A percentile compares a stretch with the other conserved stretches of the same genome.
These are phyloP conservation scores for Solanum verrucosum DNA, from an alignment of 257 asterid species.

Conservation along the genomic window DNA sequence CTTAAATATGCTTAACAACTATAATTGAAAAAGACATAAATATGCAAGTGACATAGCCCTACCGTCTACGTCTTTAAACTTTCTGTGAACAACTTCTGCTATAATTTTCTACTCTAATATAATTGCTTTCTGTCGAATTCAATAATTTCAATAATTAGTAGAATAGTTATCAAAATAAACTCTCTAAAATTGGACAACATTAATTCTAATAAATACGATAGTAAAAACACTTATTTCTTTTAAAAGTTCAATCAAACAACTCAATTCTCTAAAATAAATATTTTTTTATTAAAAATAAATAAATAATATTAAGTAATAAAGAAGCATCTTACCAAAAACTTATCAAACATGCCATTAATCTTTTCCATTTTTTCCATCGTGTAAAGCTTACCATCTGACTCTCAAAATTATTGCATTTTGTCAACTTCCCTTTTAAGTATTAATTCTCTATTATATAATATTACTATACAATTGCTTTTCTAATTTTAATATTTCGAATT, in stretches of 20 bases:
- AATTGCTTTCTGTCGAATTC: too few species aligned
- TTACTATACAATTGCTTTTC: neutral
- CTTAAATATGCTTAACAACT: too few species aligned
- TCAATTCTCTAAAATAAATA: neutral
- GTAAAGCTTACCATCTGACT: neutral
- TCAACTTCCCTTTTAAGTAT: neutral
- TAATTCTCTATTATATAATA: neutral
- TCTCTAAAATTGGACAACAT: too few species aligned
- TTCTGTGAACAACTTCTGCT: too few species aligned
- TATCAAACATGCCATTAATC: neutral
- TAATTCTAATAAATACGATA: too few species aligned
- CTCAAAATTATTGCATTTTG: neutral
- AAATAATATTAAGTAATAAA: neutral
- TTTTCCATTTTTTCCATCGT: neutral
- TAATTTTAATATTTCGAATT: neutral
- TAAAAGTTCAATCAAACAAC: neutral
- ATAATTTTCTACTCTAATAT: too few species aligned
- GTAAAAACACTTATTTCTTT: neutral
- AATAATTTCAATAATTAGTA: too few species aligned
- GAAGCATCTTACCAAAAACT: neutral
- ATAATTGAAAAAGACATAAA: too few species aligned
- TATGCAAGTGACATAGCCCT: too few species aligned
- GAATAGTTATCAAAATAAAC: too few species aligned
- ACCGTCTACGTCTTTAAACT: too few species aligned
- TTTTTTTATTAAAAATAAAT: too few species aligned